Base-by-base conservation (phyloP, 139 green algal genomes). In the Chlamydomonas applanata region DNA sequence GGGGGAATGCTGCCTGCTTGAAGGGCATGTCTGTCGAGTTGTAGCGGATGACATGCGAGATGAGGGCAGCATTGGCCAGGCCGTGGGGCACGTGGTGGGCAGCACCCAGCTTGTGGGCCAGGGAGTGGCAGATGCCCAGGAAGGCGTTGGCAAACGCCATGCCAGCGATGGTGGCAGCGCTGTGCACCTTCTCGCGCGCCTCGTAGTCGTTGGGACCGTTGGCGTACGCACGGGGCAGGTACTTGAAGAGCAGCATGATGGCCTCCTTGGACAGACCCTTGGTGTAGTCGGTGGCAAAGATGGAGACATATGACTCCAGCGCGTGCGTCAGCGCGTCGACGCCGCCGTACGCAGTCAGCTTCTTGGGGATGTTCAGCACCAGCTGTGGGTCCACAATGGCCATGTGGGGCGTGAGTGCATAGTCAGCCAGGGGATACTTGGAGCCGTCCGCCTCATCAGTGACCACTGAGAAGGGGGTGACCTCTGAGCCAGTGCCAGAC, bases 121-220 rank as follows among this genome's bases (percentile, higher is more conserved):
- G 75, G 35, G 83, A 91, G 86, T 94, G 88, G 82, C 86, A 92
- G 40, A 93, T 82, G 56, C 88, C 88, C 56, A 93, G 80, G 81
- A 93, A 93, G 4, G 88, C 88, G 75, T 93, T 93, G 69, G 81
- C 88, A 69, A 93, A 93, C 30, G 88, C 86, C 88, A 94, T 93
- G 69, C 88, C 88, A 17, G 88, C 88, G 45, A 93, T 92, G 46
- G 88, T 89, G 66, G 88, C 83, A 1, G 88, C 88, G 36, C 82
- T 82, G 80, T 93, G 88, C 78, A 92, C 75, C 75, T 89, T 90
- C 75, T 92, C 88, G 11, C 88, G 73, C 19, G 88, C 88, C 68
- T 86, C 67, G 24, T 64, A 74, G 80, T 92, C 83, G 69, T 79
- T 78, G 61, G 65, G 30, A 22, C 87, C 87, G 65, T 87, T 77